Evolutionary conservation across 768 basidiomycete species (phyloP), one percentile per base, ranked within the genome.

Genomic region (Lactarius quietus): DNA sequence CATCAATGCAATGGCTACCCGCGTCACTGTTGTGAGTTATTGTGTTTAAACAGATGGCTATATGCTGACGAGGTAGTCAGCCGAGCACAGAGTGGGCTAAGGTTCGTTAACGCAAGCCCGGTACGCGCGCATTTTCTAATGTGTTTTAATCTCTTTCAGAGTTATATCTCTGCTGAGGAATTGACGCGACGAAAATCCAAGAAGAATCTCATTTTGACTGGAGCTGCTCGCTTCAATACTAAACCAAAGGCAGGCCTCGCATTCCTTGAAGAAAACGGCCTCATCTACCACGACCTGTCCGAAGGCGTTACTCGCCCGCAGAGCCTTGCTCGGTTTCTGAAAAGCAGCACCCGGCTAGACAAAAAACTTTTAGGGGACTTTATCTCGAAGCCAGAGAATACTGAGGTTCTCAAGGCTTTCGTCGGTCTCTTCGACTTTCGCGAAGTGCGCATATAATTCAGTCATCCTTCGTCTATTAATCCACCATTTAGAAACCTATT

Each of bases 281-380:
- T 99, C 48, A 92, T 99, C 64, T 89, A 90, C 72, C 76, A 80
- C 6, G 86, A 91, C 66, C 75, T 86, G 36, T 83, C 84, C 23
- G 75, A 81, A 18, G 82, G 78, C 35, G 76, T 84, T 23, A 80
- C 90, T 8, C 85, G 83, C 61, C 73, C 82, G 3, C 82, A 81
- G 57, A 92, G 89, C 70, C 81, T 98, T 31, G 96, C 97, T 8
- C 83, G 72, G 54, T 97, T 98, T 74, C 77, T 99, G 64, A 95
- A 95, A 77, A 86, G 81, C 51, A 91, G 88, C 58, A 86, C 89
- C 7, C 80, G 90, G 54, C 79, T 98, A 35, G 95, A 99, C 76
- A 99, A 99, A 78, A 90, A 92, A 58, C 76, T 96, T 1, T 80
- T 99, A 0, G 97, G 97, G 3, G 97, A 98, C 73, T 98, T 86